Conservation (phyloP, 345 rosid species). For the Aquilaria sinensis region DNA sequence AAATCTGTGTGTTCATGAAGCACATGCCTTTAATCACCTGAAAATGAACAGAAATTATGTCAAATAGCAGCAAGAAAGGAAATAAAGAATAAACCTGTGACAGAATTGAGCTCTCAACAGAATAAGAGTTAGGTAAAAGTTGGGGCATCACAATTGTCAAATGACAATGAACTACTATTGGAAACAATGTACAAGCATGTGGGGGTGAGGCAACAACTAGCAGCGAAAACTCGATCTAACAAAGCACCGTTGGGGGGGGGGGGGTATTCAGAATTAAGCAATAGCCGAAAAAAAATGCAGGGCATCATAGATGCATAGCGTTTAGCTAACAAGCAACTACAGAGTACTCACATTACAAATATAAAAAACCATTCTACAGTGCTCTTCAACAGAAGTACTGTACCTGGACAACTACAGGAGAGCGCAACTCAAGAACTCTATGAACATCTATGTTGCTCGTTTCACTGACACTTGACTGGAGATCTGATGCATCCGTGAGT, state of each 20-base stretch:
- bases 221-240: too few relatives aligned
- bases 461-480: slow-evolving; percentile 67
- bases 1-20: slow-evolving; percentile 66
- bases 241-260: too few relatives aligned
- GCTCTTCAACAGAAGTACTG: not conserved
- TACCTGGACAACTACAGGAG: slow-evolving; percentile 89
- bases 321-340: not conserved
- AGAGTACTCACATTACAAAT: too few relatives aligned
- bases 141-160: too few relatives aligned
- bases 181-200: too few relatives aligned
- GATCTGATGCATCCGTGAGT: slow-evolving; percentile 72
- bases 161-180: too few relatives aligned
- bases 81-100: too few relatives aligned
- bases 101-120: too few relatives aligned
- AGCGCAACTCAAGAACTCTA: slow-evolving; percentile 76
- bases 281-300: not conserved
- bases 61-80: not conserved
- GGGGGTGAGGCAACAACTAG: too few relatives aligned
- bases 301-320: not conserved
- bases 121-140: too few relatives aligned
- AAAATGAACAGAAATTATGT: not conserved
- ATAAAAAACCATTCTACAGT: not conserved
- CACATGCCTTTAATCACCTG: slow-evolving; percentile 92
- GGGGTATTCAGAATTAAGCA: too few relatives aligned
- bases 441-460: slow-evolving; percentile 74